Evolutionary conservation across 2,329 filamentous ascomycete genomes (phyloP).

Genomic region (Penicillium freii): DNA sequence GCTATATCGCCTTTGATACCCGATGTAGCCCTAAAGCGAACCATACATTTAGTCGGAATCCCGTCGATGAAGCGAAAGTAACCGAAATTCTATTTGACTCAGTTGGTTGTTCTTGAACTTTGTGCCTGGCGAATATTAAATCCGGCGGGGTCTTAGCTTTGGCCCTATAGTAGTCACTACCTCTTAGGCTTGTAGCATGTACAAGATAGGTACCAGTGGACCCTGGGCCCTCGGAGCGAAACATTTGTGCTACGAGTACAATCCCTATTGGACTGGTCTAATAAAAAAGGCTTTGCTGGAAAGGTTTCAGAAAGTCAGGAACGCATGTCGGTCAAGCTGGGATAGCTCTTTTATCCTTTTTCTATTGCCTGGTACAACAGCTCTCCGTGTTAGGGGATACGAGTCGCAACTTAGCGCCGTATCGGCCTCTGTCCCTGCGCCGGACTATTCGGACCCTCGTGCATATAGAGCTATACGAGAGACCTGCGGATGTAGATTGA

Average conservation of each 20-base stretch:
- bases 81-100: background rate
- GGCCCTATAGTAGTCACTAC: background rate
- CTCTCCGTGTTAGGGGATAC: background rate
- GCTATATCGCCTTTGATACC: background rate
- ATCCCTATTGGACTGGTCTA: background rate
- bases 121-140: conserved; percentile 4
- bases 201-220: background rate
- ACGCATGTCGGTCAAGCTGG: background rate
- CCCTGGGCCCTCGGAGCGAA: conserved; percentile 1
- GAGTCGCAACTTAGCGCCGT: background rate
- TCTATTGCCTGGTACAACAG: background rate
- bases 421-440: conserved; percentile 2
- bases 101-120: background rate
- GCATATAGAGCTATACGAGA: background rate
- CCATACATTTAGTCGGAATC: background rate
- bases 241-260: background rate
- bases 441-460: conserved; percentile 4
- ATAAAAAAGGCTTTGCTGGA: background rate
- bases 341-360: background rate
- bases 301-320: background rate
- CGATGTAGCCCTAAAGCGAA: background rate
- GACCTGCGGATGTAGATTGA: background rate
- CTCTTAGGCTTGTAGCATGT: background rate
- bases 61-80: background rate
- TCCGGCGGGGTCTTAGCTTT: background rate